These are phyloP conservation scores for Pestalotiopsis sp. DNA, from an alignment of 2,329 filamentous ascomycete genomes.

Conservation along the genomic window DNA sequence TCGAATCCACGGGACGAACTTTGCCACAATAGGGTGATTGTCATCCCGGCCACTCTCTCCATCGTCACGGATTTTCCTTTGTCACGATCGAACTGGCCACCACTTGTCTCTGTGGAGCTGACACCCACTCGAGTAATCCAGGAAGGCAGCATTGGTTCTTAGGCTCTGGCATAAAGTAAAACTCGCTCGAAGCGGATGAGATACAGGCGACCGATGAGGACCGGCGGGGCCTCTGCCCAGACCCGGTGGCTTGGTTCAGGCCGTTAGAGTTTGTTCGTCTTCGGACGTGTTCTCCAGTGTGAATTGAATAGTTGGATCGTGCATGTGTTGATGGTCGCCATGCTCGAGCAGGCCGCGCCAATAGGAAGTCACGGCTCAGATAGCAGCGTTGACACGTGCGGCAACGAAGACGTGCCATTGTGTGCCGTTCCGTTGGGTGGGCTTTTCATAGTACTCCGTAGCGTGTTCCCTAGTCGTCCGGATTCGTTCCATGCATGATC, in stretches of 20 bases:
- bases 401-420: background rate
- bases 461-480: background rate
- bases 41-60: too few relatives aligned
- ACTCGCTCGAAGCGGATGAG: background rate
- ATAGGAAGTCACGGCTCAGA: background rate
- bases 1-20: too few relatives aligned
- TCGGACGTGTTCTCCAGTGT: background rate
- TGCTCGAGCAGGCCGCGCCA: background rate
- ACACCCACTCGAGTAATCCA: too few relatives aligned
- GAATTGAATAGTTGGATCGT: background rate
- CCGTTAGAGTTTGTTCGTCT: background rate
- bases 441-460: background rate
- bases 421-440: conserved; percentile 2
- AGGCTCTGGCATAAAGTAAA: background rate
- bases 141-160: too few relatives aligned
- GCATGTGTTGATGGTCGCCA: background rate
- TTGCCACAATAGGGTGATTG: too few relatives aligned
- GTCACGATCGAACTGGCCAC: too few relatives aligned
- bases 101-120: background rate
- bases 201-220: conserved; percentile 7
- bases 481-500: background rate
- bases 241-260: conserved; percentile 6
- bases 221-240: conserved; percentile 8
- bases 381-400: background rate
- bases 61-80: too few relatives aligned